Evolutionary conservation across 352 stramenopile genomes (phyloP), one percentile per base, ranked within the genome.

Genomic region (Aphanomyces invadans): DNA sequence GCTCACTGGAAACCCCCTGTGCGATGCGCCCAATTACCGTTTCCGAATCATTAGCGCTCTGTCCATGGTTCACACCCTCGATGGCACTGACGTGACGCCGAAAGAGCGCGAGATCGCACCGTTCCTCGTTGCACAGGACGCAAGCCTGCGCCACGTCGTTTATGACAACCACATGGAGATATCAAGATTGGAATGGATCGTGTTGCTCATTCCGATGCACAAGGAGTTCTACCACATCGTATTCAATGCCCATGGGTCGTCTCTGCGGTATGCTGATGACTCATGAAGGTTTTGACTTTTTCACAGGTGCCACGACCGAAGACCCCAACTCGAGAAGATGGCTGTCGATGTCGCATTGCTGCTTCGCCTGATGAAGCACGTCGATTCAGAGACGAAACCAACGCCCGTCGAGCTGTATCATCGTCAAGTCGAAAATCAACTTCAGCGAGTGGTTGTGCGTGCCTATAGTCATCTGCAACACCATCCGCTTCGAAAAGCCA

Each of bases 1-100:
- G 65, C 61, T 92, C 38, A 70, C 76, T 39, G 85, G 85, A 9
- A 92, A 94, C 53, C 85, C 85, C 25, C 39, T 94, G 4, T 90
- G 81, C 31, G 73, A 86, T 7, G 74, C 81, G 33, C 85, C 85
- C 0, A 87, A 91, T 68, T 94, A 94, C 36, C 71, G 85, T 9
- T 38, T 83, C 3, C 81, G 81, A 1, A 68, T 87, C 7, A 26
- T 94, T 9, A 74, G 81, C n/a, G 51, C 64, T 29, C 53, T 94
- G 4, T 62, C 28, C 2, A 73, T 73, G 21, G 28, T 94, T 1
- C 71, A 79, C 7, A 69, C 89, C 10, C 70, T 94, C 19, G 85
- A 94, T 63, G 79, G 76, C 1, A 38, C 46, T 0, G 81, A 94
- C 39, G 65, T 94, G 17, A 75, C 74, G 2, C 74, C 76, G 44